Percentiles rank a stretch among this genome's conserved stretches.
Conservation (phyloP, 306 rosid genomes). For the Urtica urens region DNA sequence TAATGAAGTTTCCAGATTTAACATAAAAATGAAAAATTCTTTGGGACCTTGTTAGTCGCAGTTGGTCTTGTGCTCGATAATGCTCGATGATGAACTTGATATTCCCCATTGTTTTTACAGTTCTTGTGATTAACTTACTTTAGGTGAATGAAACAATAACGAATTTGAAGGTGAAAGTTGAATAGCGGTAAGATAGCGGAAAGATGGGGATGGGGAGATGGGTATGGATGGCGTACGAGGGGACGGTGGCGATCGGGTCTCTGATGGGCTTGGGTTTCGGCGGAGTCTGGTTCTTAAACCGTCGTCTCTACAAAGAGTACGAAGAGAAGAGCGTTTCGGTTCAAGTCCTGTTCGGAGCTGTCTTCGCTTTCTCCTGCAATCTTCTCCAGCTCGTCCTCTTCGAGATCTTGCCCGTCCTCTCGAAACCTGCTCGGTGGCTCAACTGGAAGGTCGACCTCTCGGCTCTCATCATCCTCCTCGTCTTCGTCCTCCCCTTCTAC, state of each 20-base stretch:
- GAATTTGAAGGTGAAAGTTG: too few relatives aligned
- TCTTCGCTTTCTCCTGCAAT: conserved; percentile 93
- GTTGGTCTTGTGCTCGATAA: too few relatives aligned
- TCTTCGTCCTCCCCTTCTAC: conserved; percentile 82
- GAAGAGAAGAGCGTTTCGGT: conserved; percentile 83
- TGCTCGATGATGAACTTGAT: too few relatives aligned
- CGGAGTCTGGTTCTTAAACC: conserved; percentile 85
- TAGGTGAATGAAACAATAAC: too few relatives aligned
- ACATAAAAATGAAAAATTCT: too few relatives aligned
- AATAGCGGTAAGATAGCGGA: too few relatives aligned
- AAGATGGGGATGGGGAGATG: too few relatives aligned
- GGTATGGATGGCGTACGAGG: too few relatives aligned
- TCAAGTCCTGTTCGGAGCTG: conserved; percentile 84
- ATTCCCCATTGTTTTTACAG: too few relatives aligned
- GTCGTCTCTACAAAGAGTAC: conserved; percentile 84
- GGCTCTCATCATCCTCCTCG: conserved; percentile 68
- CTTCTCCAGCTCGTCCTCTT: conserved; percentile 89
- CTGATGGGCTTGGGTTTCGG: conserved; percentile 64
- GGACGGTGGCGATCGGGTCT: conserved; percentile 44
- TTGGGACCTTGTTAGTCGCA: too few relatives aligned
- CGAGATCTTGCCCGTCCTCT: conserved; percentile 95
- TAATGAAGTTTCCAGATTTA: too few relatives aligned
- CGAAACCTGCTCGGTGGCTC: conserved; percentile 76
- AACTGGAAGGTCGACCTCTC: conserved; percentile 91
- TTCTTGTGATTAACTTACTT: too few relatives aligned